Evolutionary conservation across 208 protist genomes (phyloP).

Genomic region (Naegleria gruberi): DNA sequence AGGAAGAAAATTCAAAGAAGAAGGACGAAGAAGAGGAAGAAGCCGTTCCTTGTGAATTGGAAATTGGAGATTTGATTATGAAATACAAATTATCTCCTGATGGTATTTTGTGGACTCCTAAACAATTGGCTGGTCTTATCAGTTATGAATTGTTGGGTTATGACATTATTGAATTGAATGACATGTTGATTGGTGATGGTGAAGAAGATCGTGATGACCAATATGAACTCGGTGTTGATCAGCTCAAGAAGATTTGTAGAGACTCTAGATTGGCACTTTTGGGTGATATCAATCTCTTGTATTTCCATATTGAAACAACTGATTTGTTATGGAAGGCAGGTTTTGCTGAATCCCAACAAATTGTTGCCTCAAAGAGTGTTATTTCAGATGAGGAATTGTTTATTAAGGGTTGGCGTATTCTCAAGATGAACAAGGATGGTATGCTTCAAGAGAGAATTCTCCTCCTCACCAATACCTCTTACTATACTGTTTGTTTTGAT

Average conservation of each 20-base stretch:
- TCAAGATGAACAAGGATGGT: not conserved
- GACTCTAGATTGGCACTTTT: slow-evolving; percentile 6
- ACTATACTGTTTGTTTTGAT: slow-evolving; percentile 17
- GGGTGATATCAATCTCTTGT: slow-evolving; percentile 7
- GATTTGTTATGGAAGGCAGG: not conserved
- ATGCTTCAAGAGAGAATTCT: slow-evolving; percentile 2
- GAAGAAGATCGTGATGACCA: not conserved
- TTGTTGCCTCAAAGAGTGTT: not conserved
- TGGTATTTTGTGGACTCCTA: slow-evolving; percentile 7
- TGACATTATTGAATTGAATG: not conserved
- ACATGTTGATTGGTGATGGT: not conserved
- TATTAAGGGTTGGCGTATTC: slow-evolving; percentile 14
- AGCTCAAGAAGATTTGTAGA: not conserved
- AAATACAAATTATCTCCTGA: slow-evolving; percentile 1
- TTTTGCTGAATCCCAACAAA: not conserved
- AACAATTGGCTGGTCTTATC: not conserved
- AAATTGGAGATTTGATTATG: not conserved
- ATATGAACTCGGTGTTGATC: not conserved
- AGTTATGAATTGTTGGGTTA: not conserved
- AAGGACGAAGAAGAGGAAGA: not conserved
- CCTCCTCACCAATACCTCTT: not conserved
- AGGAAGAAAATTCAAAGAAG: not conserved
- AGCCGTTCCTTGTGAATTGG: not conserved
- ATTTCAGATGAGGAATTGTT: slow-evolving; percentile 10
- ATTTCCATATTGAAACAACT: slow-evolving; percentile 8